These are phyloP conservation scores for Oryza punctata DNA, from an alignment of 176 grass and related monocot genomes.

Conservation along the genomic window DNA sequence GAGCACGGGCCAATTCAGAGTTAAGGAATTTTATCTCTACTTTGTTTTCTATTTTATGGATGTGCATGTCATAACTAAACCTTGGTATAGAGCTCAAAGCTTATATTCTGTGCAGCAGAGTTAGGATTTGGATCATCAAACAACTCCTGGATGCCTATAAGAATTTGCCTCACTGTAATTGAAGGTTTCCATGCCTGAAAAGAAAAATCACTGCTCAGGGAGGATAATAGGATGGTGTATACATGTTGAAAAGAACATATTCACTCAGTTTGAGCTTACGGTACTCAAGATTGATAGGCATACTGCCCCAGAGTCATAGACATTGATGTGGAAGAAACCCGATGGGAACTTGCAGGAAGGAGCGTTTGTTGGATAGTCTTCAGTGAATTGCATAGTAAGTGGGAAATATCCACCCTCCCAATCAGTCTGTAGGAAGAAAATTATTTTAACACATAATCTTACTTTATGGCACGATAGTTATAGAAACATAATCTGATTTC, in stretches of 20 bases:
- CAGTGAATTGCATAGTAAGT: constrained; percentile 57
- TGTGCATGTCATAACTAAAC: constrained; percentile 18
- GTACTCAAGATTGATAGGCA: constrained; percentile 75
- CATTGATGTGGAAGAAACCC: constrained; percentile 85
- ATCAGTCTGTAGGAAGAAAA: constrained; percentile 66
- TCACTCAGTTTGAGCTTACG: constrained; percentile 45
- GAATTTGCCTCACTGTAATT: constrained; percentile 82
- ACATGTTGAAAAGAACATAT: constrained; percentile 8
- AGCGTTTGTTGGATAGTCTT: constrained; percentile 72
- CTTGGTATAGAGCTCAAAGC: constrained; percentile 65
- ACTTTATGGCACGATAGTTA: neutral
- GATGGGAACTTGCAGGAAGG: constrained; percentile 77
- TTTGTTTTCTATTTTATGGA: neutral
- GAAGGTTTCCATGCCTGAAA: constrained; percentile 79
- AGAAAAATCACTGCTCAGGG: neutral
- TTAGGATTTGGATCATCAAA: constrained; percentile 74
- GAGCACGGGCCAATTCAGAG: neutral
- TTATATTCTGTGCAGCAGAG: constrained; percentile 58
- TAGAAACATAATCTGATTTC: no score
- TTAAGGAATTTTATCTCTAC: neutral
- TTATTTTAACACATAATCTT: neutral
- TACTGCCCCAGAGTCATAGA: constrained; percentile 64
- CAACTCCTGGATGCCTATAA: constrained; percentile 84
- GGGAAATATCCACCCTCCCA: constrained; percentile 94
- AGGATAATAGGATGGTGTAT: neutral